Base-by-base conservation (phyloP, 768 basidiomycete species). In the Calocera cornea region DNA sequence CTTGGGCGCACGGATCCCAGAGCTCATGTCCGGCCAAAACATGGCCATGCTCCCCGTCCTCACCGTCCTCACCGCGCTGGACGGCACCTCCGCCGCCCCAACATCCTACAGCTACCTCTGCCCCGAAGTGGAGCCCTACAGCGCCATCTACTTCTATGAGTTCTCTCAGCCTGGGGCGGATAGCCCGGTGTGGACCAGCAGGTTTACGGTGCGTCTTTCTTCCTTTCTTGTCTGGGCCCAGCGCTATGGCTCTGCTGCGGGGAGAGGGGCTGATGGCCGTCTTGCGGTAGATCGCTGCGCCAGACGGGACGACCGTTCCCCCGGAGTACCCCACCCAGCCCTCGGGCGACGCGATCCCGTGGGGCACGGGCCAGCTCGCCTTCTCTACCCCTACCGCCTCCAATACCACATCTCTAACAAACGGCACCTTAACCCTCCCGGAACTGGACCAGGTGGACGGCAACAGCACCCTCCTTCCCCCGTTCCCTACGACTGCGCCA, bases 311-410 rank as follows among this genome's bases (percentile, higher is more conserved):
- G 1, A 70, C 69, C 16, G 70, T 70, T 0, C 69, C 71, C 22
- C 77, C 79, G 0, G 69, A 71, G 34, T 63, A 78, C 66, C 50
- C 72, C 16, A 68, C 69, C 14, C 79, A 80, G 65, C 77, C 78
- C 1, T 73, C 74, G 33, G 78, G 79, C 33, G 75, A 77, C 19
- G 49, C 70, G 27, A 73, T 78, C 34, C 77, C 79, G 19, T 80
- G 79, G 78, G 79, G 79, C 1, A 41, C 66, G 12, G 79, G 79
- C 67, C 80, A 81, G 79, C 70, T 79, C 78, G 68, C 77, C 87
- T n/a, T 66, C n/a, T 8, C 33, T 17, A 31, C 27, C 5, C 16
- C 33, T 17, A 14, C 16, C 12, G 31, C 5, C n/a, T 12, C 65
- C 33, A 66, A 2, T 29, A 47, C 8, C 44, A 24, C 40, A 19